Base-by-base conservation (phyloP, 208 protist genomes). In the Wallacemonas sp. region DNA sequence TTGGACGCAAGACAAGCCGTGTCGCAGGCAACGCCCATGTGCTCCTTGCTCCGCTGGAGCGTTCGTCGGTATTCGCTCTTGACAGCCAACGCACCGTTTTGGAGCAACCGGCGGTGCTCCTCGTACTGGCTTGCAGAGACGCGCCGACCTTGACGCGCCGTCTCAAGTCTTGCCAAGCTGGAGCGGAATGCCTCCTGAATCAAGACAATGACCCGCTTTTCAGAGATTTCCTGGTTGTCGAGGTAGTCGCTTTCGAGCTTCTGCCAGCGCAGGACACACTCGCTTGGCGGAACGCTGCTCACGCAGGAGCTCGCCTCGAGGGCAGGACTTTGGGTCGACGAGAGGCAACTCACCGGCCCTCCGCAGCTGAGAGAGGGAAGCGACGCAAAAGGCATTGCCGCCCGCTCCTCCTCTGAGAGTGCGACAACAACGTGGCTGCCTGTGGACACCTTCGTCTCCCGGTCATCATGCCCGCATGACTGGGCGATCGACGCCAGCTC, bases 21-120 rank as follows among this genome's bases (percentile, higher is more conserved):
- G 26, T 55, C 64, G 6, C 24, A 71, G 21, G 66, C 68, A n/a
- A 50, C 53, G 29, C 48, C 36, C 10, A 36, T 39, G n/a, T 55
- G 13, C 39, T 79, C 68, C 1, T 38, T 36, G 13, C 45, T 73
- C 6, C 73, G 69, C 30, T 68, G 33, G 5, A 85, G 68, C 24
- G 79, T 79, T 27, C 76, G 66, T 24, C 79, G 66, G 39, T 76
- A 85, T 63, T 85, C 74, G 10, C 10, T 33, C 59, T 85, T 85
- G 53, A 85, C 65, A 1, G 48, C 36, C 2, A 21, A 8, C 22
- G 74, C 39, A 1, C 68, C 55, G 4, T 13, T 44, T 10, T 57
- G n/a, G 21, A 81, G 12, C 53, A 57, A 54, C 4, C 30, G 15
- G 15, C 48, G 21, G 9, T 57, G 70, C 9, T 54, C 24, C 3